These are phyloP conservation scores for Aspergillus mulundensis DNA, from an alignment of 495 filamentous ascomycete genomes.

Conservation along the genomic window DNA sequence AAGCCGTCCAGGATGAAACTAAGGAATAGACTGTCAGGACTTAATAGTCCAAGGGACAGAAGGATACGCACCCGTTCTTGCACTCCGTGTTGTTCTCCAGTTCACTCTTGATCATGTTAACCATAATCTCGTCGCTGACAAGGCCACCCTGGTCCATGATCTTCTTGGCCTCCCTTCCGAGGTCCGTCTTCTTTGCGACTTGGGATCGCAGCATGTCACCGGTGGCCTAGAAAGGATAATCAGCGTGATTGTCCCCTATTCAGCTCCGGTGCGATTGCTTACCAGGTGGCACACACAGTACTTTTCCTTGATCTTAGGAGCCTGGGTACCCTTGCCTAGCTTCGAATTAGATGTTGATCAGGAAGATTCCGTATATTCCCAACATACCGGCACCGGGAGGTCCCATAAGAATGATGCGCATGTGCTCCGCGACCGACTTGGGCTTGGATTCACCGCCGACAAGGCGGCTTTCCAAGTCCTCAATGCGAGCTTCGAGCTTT, in stretches of 20 bases:
- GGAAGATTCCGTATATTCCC: conserved; percentile 8
- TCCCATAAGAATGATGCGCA: conserved; percentile 97
- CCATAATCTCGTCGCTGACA: conserved; percentile 98
- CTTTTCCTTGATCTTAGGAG: conserved; percentile 95
- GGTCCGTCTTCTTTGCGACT: conserved; percentile 93
- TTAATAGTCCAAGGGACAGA: conserved; percentile 1
- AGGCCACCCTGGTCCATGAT: conserved; percentile 99
- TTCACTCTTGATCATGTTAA: conserved; percentile 98
- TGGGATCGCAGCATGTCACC: conserved; percentile 99
- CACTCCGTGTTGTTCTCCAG: conserved; percentile 90
- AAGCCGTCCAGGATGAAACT: conserved; percentile 99
- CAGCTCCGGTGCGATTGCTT: conserved; percentile 30
- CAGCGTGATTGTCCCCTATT: neutral
- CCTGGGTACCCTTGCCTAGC: conserved; percentile 97
- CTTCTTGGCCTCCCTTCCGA: conserved; percentile 98
- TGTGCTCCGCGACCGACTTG: conserved; percentile 49
- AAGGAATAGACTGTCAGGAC: conserved; percentile 12
- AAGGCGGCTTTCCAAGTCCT: conserved; percentile 66
- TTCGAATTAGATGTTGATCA: conserved; percentile 22
- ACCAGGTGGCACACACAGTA: conserved; percentile 96
- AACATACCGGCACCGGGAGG: conserved; percentile 88
- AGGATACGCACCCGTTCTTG: conserved; percentile 69
- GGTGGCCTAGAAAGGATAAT: conserved; percentile 65
- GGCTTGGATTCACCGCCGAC: conserved; percentile 51
- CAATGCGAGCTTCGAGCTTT: conserved; percentile 79